Evolutionary conservation across 495 filamentous ascomycete species (phyloP).

Genomic region (Neurospora sp.): DNA sequence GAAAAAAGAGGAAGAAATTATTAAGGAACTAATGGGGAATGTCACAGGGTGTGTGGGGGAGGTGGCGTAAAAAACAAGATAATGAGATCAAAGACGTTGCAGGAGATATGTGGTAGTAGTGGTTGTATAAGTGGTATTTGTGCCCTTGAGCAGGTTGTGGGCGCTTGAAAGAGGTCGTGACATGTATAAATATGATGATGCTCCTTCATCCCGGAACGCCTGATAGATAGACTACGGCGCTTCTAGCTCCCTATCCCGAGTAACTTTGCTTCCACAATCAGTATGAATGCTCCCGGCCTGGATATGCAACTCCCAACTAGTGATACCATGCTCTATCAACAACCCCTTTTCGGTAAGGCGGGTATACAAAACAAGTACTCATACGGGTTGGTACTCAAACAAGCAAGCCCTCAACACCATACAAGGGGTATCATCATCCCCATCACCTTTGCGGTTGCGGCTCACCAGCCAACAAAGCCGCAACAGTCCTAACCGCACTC

Average conservation of each 20-base stretch:
- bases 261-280: neutral
- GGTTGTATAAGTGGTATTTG: neutral
- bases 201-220: neutral
- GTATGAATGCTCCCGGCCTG: neutral
- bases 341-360: neutral
- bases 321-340: neutral
- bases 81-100: neutral
- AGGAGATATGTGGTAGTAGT: neutral
- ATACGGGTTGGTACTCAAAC: neutral
- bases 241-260: neutral
- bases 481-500: constrained; percentile 40
- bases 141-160: neutral
- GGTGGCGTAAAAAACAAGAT: neutral
- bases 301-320: neutral
- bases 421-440: neutral
- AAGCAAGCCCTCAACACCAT: neutral
- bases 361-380: neutral
- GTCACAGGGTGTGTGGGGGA: neutral
- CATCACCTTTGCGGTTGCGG: constrained; percentile 2
- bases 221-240: neutral
- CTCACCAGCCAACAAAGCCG: constrained; percentile 40
- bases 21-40: neutral
- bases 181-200: neutral
- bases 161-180: neutral
- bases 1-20: neutral